Evolutionary conservation across 2,329 filamentous ascomycete species (phyloP), one percentile per base, ranked within the genome.

Genomic region (Trichoderma atrobrunneum): DNA sequence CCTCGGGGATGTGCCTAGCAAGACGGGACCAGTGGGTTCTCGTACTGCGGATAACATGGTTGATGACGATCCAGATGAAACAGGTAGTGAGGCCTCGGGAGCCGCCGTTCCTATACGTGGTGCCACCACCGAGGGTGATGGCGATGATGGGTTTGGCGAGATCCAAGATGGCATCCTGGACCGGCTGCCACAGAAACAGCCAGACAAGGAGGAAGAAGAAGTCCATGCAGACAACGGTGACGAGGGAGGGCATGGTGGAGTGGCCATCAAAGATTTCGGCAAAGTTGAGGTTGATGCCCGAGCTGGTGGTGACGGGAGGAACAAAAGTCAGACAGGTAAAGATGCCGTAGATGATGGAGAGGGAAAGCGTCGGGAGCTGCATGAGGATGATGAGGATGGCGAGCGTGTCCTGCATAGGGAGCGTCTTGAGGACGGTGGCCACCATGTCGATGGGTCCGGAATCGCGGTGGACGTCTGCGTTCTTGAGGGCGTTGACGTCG

Each of bases 301-400:
- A 91, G 79, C 92, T 92, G 67, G 91, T 91, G 72, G 91, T 93
- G 75, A 92, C 89, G 21, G 94, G 93, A 60, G 94, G 93, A 74
- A 97, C 94, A 80, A 98, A 97, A 62, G 95, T 98, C 79, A 98
- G 88, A 75, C 94, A 91, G 76, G 95, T 94, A 83, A 98, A 98
- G 76, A 97, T 88, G 79, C 94, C 91, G 82, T 98, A 97, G 78
- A 97, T 93, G 81, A 94, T 87, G 75, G 94, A 95, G 78, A 98
- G 88, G 72, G 95, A 91, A 78, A 95, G 91, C 26, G 95, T 93
- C 34, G 95, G 95, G 11, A 98, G 90, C 80, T 97, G 95, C 82
- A 98, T 92, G 76, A 98, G 89, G 78, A 98, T 93, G 83, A 98
- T 97, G 81, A 98, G 90, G 78, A 98, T 97, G 80, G 95, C 94